These are phyloP conservation scores for Komagataella phaffii DNA, from an alignment of 805 yeast species.

Conservation along the genomic window DNA sequence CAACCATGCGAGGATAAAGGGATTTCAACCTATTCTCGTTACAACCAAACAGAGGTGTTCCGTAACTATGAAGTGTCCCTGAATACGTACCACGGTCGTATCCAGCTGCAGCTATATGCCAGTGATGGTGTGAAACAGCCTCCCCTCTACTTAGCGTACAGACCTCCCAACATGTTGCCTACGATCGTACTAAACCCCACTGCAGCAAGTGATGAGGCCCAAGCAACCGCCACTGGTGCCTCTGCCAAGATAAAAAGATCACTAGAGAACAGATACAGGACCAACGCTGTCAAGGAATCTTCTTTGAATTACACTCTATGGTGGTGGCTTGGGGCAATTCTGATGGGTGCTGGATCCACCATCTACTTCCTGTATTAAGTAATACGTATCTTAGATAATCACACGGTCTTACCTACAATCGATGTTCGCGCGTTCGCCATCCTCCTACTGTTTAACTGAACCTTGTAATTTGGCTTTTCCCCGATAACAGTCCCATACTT, in stretches of 20 bases:
- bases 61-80: conserved; percentile 43
- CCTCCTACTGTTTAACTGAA: background rate
- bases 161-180: conserved; percentile 94
- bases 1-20: conserved; percentile 70
- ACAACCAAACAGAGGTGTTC: conserved; percentile 52
- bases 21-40: conserved; percentile 54
- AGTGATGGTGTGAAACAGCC: conserved; percentile 72
- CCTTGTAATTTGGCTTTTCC: background rate
- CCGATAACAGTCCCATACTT: background rate
- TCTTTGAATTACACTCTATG: conserved; percentile 28
- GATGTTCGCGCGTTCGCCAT: background rate
- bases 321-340: conserved; percentile 45
- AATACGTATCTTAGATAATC: background rate
- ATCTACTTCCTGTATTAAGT: conserved; percentile 1
- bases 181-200: conserved; percentile 87
- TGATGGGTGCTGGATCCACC: conserved; percentile 15
- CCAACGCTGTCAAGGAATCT: conserved; percentile 46
- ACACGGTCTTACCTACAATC: background rate
- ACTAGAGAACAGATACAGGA: conserved; percentile 67
- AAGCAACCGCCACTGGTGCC: conserved; percentile 16
- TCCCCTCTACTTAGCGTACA: conserved; percentile 84
- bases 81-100: conserved; percentile 77
- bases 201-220: conserved; percentile 20
- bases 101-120: conserved; percentile 58
- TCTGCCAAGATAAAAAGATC: conserved; percentile 47